Percentiles rank a stretch among this genome's conserved stretches.
Conservation (phyloP, 345 rosid genomes). For the Pugionium cornutum region DNA sequence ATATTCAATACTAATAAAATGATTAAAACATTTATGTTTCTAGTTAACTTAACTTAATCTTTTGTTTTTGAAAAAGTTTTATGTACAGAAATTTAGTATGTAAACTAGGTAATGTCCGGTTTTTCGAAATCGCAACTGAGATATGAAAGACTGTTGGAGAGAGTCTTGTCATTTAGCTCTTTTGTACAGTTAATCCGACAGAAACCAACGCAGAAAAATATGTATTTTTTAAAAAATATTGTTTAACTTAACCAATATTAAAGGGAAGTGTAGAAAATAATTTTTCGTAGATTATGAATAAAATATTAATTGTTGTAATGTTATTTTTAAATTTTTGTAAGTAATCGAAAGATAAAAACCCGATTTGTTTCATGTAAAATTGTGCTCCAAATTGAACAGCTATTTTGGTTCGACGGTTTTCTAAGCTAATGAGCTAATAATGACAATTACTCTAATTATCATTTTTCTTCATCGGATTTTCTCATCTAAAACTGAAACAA, state of each 20-base stretch:
- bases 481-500: neutral
- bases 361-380: too few relatives aligned
- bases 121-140: constrained; percentile 42
- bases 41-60: too few relatives aligned
- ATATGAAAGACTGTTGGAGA: constrained; percentile 47
- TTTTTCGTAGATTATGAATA: too few relatives aligned
- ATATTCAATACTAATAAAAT: neutral
- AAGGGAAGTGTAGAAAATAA: too few relatives aligned
- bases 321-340: too few relatives aligned
- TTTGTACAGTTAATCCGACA: constrained; percentile 26
- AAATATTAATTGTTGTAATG: too few relatives aligned
- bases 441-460: neutral
- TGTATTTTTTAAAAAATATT: too few relatives aligned
- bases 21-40: neutral
- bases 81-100: neutral
- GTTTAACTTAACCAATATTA: too few relatives aligned
- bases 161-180: constrained; percentile 70
- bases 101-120: neutral
- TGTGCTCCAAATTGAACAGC: too few relatives aligned
- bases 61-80: neutral
- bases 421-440: neutral
- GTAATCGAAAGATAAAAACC: too few relatives aligned
- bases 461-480: neutral
- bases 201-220: neutral
- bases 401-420: neutral